These are phyloP conservation scores for Penicillium pancosmium DNA, from an alignment of 495 filamentous ascomycete species.

Conservation along the genomic window DNA sequence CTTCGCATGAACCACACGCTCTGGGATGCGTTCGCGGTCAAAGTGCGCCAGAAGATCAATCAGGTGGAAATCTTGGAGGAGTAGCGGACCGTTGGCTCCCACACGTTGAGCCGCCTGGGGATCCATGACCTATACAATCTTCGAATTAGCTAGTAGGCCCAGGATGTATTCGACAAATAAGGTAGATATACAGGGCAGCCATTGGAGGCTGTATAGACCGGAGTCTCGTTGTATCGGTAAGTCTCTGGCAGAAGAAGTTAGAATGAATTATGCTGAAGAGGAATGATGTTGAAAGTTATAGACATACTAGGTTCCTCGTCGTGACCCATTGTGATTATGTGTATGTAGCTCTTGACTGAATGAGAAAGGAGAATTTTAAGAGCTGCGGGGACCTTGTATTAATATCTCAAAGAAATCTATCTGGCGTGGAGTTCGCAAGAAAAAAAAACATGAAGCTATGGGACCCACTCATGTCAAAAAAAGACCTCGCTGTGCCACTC, in stretches of 20 bases:
- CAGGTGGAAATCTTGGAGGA: slow-evolving; percentile 65
- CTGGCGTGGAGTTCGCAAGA: background rate
- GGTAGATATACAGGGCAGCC: slow-evolving; percentile 30
- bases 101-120: slow-evolving; percentile 61
- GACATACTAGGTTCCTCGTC: slow-evolving; percentile 39
- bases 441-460: slow-evolving; percentile 14
- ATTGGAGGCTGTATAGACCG: slow-evolving; percentile 54
- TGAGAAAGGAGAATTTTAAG: background rate
- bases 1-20: slow-evolving; percentile 80
- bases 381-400: background rate
- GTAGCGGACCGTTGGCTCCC: slow-evolving; percentile 63
- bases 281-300: background rate
- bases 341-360: background rate
- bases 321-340: slow-evolving; percentile 35
- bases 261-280: background rate
- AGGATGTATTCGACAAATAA: background rate
- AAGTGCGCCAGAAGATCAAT: slow-evolving; percentile 73
- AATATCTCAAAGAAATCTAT: background rate
- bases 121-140: slow-evolving; percentile 48
- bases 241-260: slow-evolving; percentile 30
- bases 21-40: slow-evolving; percentile 67
- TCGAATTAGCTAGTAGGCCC: slow-evolving; percentile 12
- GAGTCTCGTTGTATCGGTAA: slow-evolving; percentile 56
- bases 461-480: slow-evolving; percentile 12
- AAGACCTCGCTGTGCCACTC: too few species aligned